phyloP scores from a whole-genome alignment of 345 rosid species.

The Heritiera fomes region DNA sequence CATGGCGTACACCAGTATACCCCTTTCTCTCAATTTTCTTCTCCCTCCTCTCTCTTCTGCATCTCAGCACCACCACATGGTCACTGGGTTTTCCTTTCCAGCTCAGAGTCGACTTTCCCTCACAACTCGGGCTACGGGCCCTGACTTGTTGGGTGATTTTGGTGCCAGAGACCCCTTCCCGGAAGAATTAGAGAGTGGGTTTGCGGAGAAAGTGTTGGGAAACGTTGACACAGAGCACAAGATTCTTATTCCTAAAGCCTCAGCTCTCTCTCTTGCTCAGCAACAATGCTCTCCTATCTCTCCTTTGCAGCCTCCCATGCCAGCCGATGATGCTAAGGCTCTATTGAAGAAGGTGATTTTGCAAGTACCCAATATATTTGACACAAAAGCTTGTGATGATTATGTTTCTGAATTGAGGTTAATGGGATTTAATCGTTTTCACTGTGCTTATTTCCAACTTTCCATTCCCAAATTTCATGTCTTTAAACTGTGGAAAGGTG shows the following conservation, averaged over 20 bases:
- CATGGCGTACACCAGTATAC: constrained; percentile 40
- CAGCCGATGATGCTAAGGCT: constrained; percentile 52
- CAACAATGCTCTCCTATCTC: constrained; percentile 64
- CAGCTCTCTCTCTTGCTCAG: constrained; percentile 74
- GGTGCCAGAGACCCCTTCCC: constrained; percentile 80
- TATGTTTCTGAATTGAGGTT: neutral
- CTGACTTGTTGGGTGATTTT: constrained; percentile 56
- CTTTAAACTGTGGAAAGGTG: neutral
- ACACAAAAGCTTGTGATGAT: neutral
- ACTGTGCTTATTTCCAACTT: neutral
- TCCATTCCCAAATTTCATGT: neutral
- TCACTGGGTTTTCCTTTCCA: constrained; percentile 15
- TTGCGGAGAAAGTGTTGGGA: constrained; percentile 83
- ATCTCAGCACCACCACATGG: constrained; percentile 3
- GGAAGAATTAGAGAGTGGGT: constrained; percentile 72
- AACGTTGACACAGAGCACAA: constrained; percentile 68
- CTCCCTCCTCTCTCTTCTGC: constrained; percentile 28
- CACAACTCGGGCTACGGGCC: constrained; percentile 33
- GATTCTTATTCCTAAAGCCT: constrained; percentile 72
- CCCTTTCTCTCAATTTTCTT: constrained; percentile 31
- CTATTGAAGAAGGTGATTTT: constrained; percentile 69
- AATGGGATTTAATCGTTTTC: neutral
- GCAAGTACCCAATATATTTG: neutral
- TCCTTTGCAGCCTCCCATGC: constrained; percentile 62
- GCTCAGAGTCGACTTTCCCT: constrained; percentile 17